Evolutionary conservation across 495 filamentous ascomycete species (phyloP).

Genomic region (Acidomyces sp.): DNA sequence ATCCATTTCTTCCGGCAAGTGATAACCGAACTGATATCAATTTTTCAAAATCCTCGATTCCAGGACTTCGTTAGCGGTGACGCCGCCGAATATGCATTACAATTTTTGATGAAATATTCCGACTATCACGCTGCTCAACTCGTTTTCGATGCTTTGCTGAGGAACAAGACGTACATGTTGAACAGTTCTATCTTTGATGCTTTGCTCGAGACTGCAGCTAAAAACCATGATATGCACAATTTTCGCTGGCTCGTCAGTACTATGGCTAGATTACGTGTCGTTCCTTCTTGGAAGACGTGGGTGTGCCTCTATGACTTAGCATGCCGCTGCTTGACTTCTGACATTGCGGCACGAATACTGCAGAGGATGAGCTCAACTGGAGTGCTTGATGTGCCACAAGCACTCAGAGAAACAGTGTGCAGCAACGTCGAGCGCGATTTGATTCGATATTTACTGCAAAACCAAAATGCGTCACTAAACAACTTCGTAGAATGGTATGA

Average conservation of each 20-base stretch:
- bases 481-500: constrained; percentile 3
- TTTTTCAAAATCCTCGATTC: constrained; percentile 1
- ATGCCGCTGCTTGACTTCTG: background rate
- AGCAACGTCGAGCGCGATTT: background rate
- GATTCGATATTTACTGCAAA: background rate
- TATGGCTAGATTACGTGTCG: background rate
- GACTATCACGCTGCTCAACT: background rate
- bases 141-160: background rate
- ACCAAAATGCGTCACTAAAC: background rate
- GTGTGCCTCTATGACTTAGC: constrained; percentile 1
- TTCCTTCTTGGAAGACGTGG: constrained; percentile 9
- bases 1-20: too few relatives aligned
- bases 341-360: background rate
- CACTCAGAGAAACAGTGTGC: background rate
- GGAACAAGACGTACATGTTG: background rate
- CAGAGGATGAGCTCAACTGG: constrained; percentile 8
- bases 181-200: constrained; percentile 1
- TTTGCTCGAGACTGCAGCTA: background rate
- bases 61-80: constrained; percentile 1
- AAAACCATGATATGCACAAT: constrained; percentile 1
- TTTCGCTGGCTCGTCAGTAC: background rate
- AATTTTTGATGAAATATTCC: background rate
- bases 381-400: background rate
- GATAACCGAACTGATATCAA: background rate
- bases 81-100: constrained; percentile 5